Evolutionary conservation across 2,329 filamentous ascomycete species (phyloP), one percentile per base, ranked within the genome.

Genomic region (Fusarium musae): DNA sequence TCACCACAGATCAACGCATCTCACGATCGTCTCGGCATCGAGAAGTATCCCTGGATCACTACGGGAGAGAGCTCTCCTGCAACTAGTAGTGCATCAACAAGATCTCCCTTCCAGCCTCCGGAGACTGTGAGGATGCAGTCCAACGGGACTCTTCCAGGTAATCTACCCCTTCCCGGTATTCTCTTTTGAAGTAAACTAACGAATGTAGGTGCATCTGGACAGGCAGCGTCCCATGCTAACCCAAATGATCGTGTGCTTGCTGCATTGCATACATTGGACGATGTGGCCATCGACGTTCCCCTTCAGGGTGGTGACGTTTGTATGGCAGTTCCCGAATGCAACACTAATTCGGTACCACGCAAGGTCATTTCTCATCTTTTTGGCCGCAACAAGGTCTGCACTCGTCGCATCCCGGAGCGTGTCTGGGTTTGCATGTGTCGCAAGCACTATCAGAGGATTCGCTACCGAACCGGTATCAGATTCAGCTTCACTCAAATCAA

Each of bases 331-430:
- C 80, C 84, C 3, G 84, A 88, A 68, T 92, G 90, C 77, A 85
- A 88, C 50, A 91, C 89, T 1, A 86, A 86, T 8, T 90, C 89
- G 9, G 86, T 89, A 62, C 87, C 87, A 30, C 89, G 93, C 53
- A 96, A 96, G 82, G 90, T 92, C 9, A 92, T 96, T 66, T 94
- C 92, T 0, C 93, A 96, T 78, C 88, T 95, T 62, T 96, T 96
- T 75, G 93, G 93, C 28, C 89, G 94, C 42, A 96, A 96, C 85
- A 96, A 96, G 82, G 86, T 88, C 12, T 92, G 90, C 77, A 96
- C 93, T 2, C 87, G 91, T 39, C 85, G 87, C 49, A 93, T 96
- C 54, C 92, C 92, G 0, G 83, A 88, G 10, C 82, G 88, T 28
- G 88, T 93, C 5, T 96, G 93, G 93, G 89, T 94, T 1, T 89